Evolutionary conservation across 2,329 filamentous ascomycete species (phyloP).

Genomic region (Ascochyta clinopodiicola): DNA sequence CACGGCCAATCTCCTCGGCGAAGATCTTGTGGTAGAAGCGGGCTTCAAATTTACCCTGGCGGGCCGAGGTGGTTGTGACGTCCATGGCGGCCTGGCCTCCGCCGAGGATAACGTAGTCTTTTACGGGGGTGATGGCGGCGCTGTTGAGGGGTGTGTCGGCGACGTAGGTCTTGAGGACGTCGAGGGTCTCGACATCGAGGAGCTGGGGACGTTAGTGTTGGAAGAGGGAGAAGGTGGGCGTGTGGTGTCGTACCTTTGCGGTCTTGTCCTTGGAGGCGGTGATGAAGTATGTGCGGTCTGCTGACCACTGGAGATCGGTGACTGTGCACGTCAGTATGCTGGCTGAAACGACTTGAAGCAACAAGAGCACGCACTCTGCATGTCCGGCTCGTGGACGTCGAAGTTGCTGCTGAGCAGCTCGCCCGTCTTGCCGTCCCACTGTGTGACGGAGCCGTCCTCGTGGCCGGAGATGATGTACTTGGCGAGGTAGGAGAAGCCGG

Average conservation of each 20-base stretch:
- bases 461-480: constrained; percentile 98
- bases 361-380: constrained; percentile 65
- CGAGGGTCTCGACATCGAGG: constrained; percentile 82
- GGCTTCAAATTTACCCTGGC: constrained; percentile 99
- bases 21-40: constrained; percentile 99
- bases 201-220: constrained; percentile 59
- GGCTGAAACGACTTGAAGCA: no score
- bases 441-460: constrained; percentile 91
- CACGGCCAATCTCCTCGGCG: constrained; percentile 97
- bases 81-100: constrained; percentile 99
- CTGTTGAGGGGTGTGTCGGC: constrained; percentile 97
- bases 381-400: constrained; percentile 85
- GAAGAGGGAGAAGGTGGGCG: neutral
- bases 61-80: constrained; percentile 89
- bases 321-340: constrained; percentile 74
- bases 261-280: constrained; percentile 98
- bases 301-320: constrained; percentile 92
- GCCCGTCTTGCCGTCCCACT: constrained; percentile 91
- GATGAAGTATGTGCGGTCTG: constrained; percentile 97
- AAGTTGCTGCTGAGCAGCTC: constrained; percentile 79
- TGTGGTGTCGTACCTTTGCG: constrained; percentile 69
- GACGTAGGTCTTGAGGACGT: constrained; percentile 89
- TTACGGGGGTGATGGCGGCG: constrained; percentile 90
- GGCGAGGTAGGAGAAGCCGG: constrained; percentile 91
- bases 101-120: constrained; percentile 96